These are phyloP conservation scores for Phyllosticta citribraziliensis DNA, from an alignment of 2,329 filamentous ascomycete species.

Conservation along the genomic window DNA sequence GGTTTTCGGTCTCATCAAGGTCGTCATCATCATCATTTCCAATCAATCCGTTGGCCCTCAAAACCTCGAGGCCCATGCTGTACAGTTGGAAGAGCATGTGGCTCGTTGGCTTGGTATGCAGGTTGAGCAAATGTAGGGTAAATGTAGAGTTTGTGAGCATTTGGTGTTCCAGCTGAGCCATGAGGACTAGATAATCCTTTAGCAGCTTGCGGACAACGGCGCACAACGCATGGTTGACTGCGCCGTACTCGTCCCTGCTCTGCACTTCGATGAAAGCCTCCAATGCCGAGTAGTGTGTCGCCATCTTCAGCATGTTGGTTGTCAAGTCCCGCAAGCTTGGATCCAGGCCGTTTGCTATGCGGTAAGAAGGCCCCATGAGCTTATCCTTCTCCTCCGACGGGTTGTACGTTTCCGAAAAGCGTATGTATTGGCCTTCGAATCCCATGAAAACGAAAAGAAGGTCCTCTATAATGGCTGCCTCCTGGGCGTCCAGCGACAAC, in stretches of 20 bases:
- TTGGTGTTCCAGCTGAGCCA: slow-evolving; percentile 89
- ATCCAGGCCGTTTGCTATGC: slow-evolving; percentile 73
- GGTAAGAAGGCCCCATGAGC: slow-evolving; percentile 71
- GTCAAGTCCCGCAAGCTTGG: slow-evolving; percentile 85
- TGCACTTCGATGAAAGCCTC: slow-evolving; percentile 92
- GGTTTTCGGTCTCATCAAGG: slow-evolving; percentile 68
- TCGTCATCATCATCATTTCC: slow-evolving; percentile 61
- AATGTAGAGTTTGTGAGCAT: slow-evolving; percentile 81
- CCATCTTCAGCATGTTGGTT: slow-evolving; percentile 82
- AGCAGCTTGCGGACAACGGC: slow-evolving; percentile 86
- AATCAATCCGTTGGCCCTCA: slow-evolving; percentile 78
- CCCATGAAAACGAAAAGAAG: slow-evolving; percentile 95
- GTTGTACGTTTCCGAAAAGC: slow-evolving; percentile 73
- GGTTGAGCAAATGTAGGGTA: slow-evolving; percentile 84
- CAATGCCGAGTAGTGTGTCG: slow-evolving; percentile 83
- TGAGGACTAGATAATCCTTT: slow-evolving; percentile 86
- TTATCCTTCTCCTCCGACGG: slow-evolving; percentile 78
- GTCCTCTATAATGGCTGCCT: slow-evolving; percentile 80
- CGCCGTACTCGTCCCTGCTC: slow-evolving; percentile 83
- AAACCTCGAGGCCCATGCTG: slow-evolving; percentile 63
- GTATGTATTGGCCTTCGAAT: slow-evolving; percentile 94
- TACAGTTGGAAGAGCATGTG: slow-evolving; percentile 91
- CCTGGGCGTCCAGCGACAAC: slow-evolving; percentile 70
- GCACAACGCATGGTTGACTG: slow-evolving; percentile 90
- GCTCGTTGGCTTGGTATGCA: slow-evolving; percentile 80